Evolutionary conservation across 495 filamentous ascomycete genomes (phyloP), one percentile per base, ranked within the genome.

Genomic region (Penicillium arizonense): DNA sequence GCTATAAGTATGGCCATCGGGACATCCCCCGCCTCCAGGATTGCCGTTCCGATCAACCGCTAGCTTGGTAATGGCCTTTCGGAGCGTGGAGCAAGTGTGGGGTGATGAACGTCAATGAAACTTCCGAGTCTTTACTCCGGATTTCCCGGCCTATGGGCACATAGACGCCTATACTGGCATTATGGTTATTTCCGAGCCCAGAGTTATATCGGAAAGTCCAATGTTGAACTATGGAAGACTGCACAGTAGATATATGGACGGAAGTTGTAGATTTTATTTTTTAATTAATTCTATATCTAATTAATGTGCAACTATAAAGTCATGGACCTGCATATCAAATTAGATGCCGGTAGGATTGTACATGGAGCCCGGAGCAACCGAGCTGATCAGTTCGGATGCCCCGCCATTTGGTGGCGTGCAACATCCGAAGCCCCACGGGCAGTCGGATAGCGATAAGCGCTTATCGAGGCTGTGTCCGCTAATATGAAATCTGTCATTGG

Each of bases 61-160:
- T 36, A 48, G 50, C 33, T 38, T 57, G 47, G 49, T 50, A 41
- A 45, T 47, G 50, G 30, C 47, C 36, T 49, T 57, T 64, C 58
- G 57, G 61, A 64, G 59, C 47, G 52, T 58, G 61, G 61, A 51
- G 56, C 45, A 52, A 56, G 43, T 52, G 60, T 57, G 60, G 60
- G 53, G 50, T 46, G 14, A 18, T 24, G 23, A 11, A 9, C 12
- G 12, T 47, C 36, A n/a, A 35, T 33, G 28, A 49, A 18, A 51
- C 47, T 58, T 55, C 55, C 52, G 58, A 58, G 52, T 10, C 7
- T 41, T 23, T 37, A 26, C 32, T 44, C 18, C 39, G 54, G 51
- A 51, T 47, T 36, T 58, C 36, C 61, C 61, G 54, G 38, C 9
- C 37, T 48, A 51, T 48, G 21, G 11, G 5, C 26, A 13, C 45